Evolutionary conservation across 1,284 basidiomycete species (phyloP).

Genomic region (Cryptococcus deneoformans): DNA sequence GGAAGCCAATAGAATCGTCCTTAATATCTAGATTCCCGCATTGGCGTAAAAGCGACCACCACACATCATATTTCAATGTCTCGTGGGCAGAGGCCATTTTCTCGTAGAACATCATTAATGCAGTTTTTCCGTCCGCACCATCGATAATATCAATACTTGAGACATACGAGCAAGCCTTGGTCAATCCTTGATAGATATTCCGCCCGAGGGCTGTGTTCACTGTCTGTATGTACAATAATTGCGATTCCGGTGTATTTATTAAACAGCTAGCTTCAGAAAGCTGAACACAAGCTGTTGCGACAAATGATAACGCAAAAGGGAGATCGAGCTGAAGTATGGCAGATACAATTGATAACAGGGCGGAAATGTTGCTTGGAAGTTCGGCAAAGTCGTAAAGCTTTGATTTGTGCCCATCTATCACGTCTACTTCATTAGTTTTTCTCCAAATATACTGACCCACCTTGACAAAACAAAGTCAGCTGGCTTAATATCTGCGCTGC

Average conservation of each 20-base stretch:
- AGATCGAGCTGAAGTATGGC: conserved; percentile 11
- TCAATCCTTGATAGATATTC: conserved; percentile 8
- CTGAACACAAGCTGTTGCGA: conserved; percentile 7
- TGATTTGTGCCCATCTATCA: conserved; percentile 2
- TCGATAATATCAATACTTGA: conserved; percentile 5
- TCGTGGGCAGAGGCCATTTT: conserved; percentile 9
- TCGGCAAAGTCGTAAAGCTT: conserved; percentile 16
- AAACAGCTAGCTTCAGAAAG: conserved; percentile 16
- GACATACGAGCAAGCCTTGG: conserved; percentile 13
- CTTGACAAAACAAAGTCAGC: conserved; percentile 22
- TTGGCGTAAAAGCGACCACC: conserved; percentile 19
- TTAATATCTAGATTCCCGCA: background rate
- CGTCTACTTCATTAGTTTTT: conserved; percentile 7
- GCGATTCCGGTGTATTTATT: conserved; percentile 1
- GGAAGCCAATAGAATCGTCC: conserved; percentile 5
- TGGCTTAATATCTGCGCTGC: conserved; percentile 17
- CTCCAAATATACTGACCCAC: conserved; percentile 16
- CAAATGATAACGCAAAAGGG: conserved; percentile 11
- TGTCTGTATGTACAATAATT: conserved; percentile 12
- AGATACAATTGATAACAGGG: conserved; percentile 18
- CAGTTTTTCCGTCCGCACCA: conserved; percentile 6
- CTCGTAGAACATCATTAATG: conserved; percentile 8
- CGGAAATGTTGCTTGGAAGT: conserved; percentile 8
- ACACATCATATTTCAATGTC: conserved; percentile 17
- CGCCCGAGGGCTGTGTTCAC: conserved; percentile 1